Base-by-base conservation (phyloP, 208 protist species). In the Leishmania arabica region DNA sequence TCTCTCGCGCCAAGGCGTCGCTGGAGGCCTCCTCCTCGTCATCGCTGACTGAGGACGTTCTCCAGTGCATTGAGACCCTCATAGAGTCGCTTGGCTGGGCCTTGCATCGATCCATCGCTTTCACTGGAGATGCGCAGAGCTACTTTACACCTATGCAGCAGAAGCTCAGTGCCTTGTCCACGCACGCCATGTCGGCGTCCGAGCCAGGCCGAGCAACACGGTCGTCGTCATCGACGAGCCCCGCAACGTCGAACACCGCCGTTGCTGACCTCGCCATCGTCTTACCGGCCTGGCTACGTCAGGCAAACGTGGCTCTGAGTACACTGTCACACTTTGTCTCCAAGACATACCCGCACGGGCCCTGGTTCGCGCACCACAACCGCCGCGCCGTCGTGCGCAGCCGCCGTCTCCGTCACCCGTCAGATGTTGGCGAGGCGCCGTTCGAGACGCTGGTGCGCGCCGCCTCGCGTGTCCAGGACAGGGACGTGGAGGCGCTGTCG, bases 321-420 rank as follows among this genome's bases (percentile, higher is more conserved):
- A 54, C 65, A 3, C 82, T 85, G 31, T 49, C 64, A 8, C 27
- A 37, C 77, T 85, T 81, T 45, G 72, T 65, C 31, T 64, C 42
- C 27, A 31, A 7, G 34, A 85, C 72, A 17, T 85, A 81, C 47
- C 82, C 82, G 58, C 69, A 78, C 70, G 82, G 82, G 1, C 77
- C 65, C 3, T 85, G 82, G 77, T 81, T 85, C 40, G 77, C 56
- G 76, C 60, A 79, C 47, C 77, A 62, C 72, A 78, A 85, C 72
- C 77, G 82, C 49, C 77, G 72, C 56, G 51, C 72, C 34, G 77
- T 60, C 19, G 65, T 82, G 77, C 82, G 82, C 5, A 78, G 85
- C 31, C 81, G 85, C 42, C 81, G 47, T 27, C 69, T 83, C 74
- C 81, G 69, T 11, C 71, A 88, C 56, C 81, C 81, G 17, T 80